These are phyloP conservation scores for Didymella sp. DNA, from an alignment of 2,329 filamentous ascomycete genomes.

Conservation along the genomic window DNA sequence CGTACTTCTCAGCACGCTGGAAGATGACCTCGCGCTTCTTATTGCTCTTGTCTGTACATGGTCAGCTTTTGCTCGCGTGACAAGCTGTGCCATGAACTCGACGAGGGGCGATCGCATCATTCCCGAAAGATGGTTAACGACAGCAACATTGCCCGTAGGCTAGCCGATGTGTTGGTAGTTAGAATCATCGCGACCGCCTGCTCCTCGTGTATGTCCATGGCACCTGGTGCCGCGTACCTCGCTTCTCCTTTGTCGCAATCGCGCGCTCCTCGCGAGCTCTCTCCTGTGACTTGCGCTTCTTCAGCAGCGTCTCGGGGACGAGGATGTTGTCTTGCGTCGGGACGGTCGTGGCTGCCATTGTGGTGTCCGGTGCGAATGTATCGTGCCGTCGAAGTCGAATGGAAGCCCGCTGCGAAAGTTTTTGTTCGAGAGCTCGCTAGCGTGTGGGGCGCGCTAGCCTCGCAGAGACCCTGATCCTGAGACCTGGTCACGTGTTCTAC, in stretches of 20 bases:
- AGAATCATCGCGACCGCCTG: conserved; percentile 75
- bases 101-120: conserved; percentile 66
- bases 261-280: conserved; percentile 92
- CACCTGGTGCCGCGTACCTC: conserved; percentile 70
- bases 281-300: conserved; percentile 99
- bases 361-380: conserved; percentile 22
- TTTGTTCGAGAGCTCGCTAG: conserved; percentile 12
- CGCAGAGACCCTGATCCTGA: neutral
- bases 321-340: conserved; percentile 95
- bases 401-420: conserved; percentile 8
- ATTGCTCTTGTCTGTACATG: conserved; percentile 80
- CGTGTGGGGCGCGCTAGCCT: conserved; percentile 16
- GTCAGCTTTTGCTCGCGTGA: conserved; percentile 41
- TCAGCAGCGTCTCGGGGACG: conserved; percentile 98
- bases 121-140: conserved; percentile 99
- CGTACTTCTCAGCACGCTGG: conserved; percentile 99
- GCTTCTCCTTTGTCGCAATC: conserved; percentile 82
- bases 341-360: conserved; percentile 70
- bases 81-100: conserved; percentile 27
- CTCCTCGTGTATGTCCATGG: conserved; percentile 24
- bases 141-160: conserved; percentile 96
- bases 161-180: conserved; percentile 87
- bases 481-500: neutral
- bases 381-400: conserved; percentile 20
- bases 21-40: conserved; percentile 99